Base-by-base conservation (phyloP, 345 rosid species). In the Rhodomyrtus tomentosa region DNA sequence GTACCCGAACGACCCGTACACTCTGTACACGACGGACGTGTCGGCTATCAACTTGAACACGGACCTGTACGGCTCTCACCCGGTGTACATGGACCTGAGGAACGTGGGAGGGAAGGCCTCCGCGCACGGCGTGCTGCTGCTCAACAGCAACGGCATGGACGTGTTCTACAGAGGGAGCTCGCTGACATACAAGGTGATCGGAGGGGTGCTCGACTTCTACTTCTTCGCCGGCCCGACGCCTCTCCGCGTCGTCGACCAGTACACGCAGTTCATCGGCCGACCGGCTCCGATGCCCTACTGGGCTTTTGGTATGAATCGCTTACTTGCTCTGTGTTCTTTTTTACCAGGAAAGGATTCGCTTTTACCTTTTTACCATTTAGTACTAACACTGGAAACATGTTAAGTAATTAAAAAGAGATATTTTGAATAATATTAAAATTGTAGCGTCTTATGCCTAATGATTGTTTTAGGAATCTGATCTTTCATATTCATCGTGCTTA, bases 201-300 rank as follows among this genome's bases (percentile, higher is more conserved):
- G 99, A 50, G 99, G 99, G 45, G 98, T 98, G 86, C 87, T 98
- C 36, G 99, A 98, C 86, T 91, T 98, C 74, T 95, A 95, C 84
- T 98, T 98, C 95, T 90, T 98, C 82, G 73, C 96, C 22, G 99
- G 99, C 10, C 94, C 95, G 45, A 80, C 93, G 32, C 99, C 99
- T 79, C 88, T 96, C 9, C 88, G 82, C 14, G 96, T 95, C 49
- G 98, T 94, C 54, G 96, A 96, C 85, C 99, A 96, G 88, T 96
- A 96, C 56, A 96, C 99, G 5, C 32, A 87, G 38, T 86, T 96
- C 4, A 90, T 96, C 83, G 99, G 99, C 76, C 89, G 99, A 51
- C 99, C 99, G 32, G 99, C 99, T 85, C 93, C 99, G 4, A 96
- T 96, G 99, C 99, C 99, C 73, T 96, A 95, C 91, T 98, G 99